Percentiles rank a stretch among this genome's conserved stretches.
phyloP scores from a whole-genome alignment of 2,329 filamentous ascomycete species.

The Fusarium bulbicola region DNA sequence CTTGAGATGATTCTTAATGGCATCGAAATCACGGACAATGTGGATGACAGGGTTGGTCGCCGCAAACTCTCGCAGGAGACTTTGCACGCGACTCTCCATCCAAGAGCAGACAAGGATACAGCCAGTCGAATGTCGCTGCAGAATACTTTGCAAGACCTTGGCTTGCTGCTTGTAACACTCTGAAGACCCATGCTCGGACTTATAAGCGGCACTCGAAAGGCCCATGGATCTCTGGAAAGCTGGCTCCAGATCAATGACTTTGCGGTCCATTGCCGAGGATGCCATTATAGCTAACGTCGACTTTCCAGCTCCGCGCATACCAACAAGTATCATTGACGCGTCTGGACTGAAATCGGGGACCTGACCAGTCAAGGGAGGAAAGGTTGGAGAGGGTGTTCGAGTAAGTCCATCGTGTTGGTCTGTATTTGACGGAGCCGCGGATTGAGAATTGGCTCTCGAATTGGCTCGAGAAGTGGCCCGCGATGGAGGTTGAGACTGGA shows the following conservation, averaged over 20 bases:
- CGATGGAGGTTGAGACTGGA: constrained; percentile 16
- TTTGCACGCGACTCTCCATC: constrained; percentile 71
- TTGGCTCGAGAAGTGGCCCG: constrained; percentile 4
- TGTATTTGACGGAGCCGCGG: constrained; percentile 19
- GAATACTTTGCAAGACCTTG: constrained; percentile 66
- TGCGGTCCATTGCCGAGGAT: constrained; percentile 73
- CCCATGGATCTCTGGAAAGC: constrained; percentile 73
- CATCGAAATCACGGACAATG: constrained; percentile 70
- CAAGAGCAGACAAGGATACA: constrained; percentile 78
- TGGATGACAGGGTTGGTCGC: constrained; percentile 76
- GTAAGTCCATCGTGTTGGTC: constrained; percentile 38
- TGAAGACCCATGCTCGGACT: constrained; percentile 67
- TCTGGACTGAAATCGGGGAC: constrained; percentile 61
- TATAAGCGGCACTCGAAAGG: constrained; percentile 69
- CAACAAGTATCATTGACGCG: constrained; percentile 77
- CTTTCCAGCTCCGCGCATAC: constrained; percentile 78
- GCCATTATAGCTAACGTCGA: constrained; percentile 80
- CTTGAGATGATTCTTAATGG: constrained; percentile 70
- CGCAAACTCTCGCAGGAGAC: constrained; percentile 68
- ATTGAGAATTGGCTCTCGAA: constrained; percentile 20
- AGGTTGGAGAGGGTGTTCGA: constrained; percentile 39
- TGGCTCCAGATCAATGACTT: constrained; percentile 74
- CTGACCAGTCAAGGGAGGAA: constrained; percentile 41
- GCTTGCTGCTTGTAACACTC: constrained; percentile 72
- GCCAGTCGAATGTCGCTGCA: constrained; percentile 66